Conservation (phyloP, 2,329 filamentous ascomycete species). For the Claviceps monticola region DNA sequence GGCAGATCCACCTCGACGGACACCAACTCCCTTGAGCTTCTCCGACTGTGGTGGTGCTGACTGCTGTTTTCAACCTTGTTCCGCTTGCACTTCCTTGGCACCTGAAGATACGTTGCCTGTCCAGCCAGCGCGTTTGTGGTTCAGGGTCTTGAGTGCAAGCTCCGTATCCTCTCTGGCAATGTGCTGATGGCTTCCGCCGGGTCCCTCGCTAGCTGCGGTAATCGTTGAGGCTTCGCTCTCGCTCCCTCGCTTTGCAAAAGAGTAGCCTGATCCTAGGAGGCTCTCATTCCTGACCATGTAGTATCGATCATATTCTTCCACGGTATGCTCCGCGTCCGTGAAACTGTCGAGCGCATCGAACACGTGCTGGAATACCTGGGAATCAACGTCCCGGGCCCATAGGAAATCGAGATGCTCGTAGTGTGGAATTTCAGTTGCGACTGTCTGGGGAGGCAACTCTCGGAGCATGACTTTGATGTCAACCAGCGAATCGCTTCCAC, state of each 20-base stretch:
- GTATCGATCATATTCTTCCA: constrained; percentile 48
- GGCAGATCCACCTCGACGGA: constrained; percentile 7
- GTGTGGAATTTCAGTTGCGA: constrained; percentile 75
- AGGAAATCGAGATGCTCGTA: constrained; percentile 97
- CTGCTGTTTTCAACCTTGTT: neutral
- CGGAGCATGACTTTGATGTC: constrained; percentile 88
- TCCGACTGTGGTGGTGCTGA: constrained; percentile 8
- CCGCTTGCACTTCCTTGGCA: neutral
- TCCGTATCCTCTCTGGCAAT: constrained; percentile 14
- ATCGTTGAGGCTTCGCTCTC: constrained; percentile 24
- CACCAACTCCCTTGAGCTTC: constrained; percentile 17
- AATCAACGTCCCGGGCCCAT: constrained; percentile 77
- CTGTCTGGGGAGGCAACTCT: constrained; percentile 72
- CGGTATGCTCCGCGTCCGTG: constrained; percentile 40
- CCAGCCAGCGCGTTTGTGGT: neutral
- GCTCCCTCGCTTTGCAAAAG: constrained; percentile 16
- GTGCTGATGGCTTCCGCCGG: constrained; percentile 12
- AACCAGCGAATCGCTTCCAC: constrained; percentile 83
- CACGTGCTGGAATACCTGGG: constrained; percentile 78
- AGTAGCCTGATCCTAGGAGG: constrained; percentile 26
- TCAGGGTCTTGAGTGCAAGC: neutral
- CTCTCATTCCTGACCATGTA: constrained; percentile 36
- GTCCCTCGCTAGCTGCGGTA: constrained; percentile 6
- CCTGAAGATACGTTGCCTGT: neutral
- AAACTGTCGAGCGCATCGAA: constrained; percentile 75